Percentiles rank a stretch among this genome's conserved stretches.
phyloP scores from a whole-genome alignment of 2,329 filamentous ascomycete genomes.

The Sarocladium oryzae region DNA sequence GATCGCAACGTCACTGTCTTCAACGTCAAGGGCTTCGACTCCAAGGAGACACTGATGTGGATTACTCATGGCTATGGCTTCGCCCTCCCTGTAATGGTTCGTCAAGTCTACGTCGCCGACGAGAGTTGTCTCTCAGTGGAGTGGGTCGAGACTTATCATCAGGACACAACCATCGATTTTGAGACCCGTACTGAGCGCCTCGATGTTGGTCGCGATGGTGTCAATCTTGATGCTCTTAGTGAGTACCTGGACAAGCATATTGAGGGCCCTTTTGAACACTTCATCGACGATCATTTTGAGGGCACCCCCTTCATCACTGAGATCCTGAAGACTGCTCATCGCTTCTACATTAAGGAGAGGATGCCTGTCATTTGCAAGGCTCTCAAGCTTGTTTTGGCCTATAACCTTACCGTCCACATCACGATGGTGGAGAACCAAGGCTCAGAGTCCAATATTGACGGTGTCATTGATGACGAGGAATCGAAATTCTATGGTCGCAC shows the following conservation, averaged over 20 bases:
- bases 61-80: constrained; percentile 96
- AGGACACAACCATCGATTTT: constrained; percentile 67
- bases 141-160: constrained; percentile 77
- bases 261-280: constrained; percentile 83
- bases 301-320: constrained; percentile 92
- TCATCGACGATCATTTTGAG: constrained; percentile 93
- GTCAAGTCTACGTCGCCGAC: constrained; percentile 87
- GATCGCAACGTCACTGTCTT: constrained; percentile 82
- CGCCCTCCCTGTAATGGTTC: constrained; percentile 84
- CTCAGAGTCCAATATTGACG: constrained; percentile 69
- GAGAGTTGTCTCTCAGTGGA: constrained; percentile 90
- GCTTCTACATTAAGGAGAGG: constrained; percentile 84
- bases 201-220: constrained; percentile 81
- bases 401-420: constrained; percentile 91
- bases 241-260: constrained; percentile 96
- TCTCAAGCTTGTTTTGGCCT: constrained; percentile 87
- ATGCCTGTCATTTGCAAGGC: constrained; percentile 89
- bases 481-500: constrained; percentile 88
- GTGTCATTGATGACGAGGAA: constrained; percentile 77
- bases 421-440: constrained; percentile 89
- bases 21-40: constrained; percentile 82
- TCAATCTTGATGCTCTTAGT: constrained; percentile 72
- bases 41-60: constrained; percentile 69
- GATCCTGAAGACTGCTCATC: constrained; percentile 92
- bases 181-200: constrained; percentile 83